Base-by-base conservation (phyloP, 2,329 filamentous ascomycete genomes). In the Aspergillus oerlinghausenensis region DNA sequence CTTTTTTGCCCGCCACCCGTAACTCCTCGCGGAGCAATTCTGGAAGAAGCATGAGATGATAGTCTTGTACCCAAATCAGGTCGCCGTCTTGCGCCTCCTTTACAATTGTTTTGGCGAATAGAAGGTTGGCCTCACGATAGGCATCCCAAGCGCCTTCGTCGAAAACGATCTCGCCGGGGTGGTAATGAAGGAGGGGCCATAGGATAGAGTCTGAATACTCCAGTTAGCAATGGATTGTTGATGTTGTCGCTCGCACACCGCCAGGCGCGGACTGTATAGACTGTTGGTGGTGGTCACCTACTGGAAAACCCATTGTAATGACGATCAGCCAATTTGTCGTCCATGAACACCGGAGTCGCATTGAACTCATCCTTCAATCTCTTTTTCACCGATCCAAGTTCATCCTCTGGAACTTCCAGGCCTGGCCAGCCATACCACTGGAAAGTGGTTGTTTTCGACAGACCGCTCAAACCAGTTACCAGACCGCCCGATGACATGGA, bases 131-230 rank as follows among this genome's bases (percentile, higher is more conserved):
- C 70, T 96, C 89, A 68, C 87, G 87, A 79, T 97, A 97, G 52
- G 92, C 93, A 25, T 87, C 83, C 94, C 94, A 99, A 3, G 92
- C 89, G 45, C 88, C 88, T 77, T 97, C 93, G 77, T 97, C 92
- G 73, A 97, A 97, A 48, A 92, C 96, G 67, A 97, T 97, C 80
- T 97, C 93, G 71, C 93, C 93, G 51, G 94, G 93, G 75, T 99
- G 94, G 78, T 97, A 97, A 79, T 97, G 94, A 80, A 99, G 96
- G 42, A 99, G 86, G 2, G 94, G 94, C 94, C 94, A 99, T 59
- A 99, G 87, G 73, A 97, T 97, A 7, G 91, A 95, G 76, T 99
- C 91, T 93, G 60, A 42, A 14, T 49, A 19, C 43, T 38, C 26
- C 26, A 6, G 29, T 59, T 51, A 60, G 42, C 45, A 35, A 40